Percentiles rank a stretch among this genome's conserved stretches.
These are phyloP conservation scores for Tylopilus subfusipes DNA, from an alignment of 768 basidiomycete species.

Conservation along the genomic window DNA sequence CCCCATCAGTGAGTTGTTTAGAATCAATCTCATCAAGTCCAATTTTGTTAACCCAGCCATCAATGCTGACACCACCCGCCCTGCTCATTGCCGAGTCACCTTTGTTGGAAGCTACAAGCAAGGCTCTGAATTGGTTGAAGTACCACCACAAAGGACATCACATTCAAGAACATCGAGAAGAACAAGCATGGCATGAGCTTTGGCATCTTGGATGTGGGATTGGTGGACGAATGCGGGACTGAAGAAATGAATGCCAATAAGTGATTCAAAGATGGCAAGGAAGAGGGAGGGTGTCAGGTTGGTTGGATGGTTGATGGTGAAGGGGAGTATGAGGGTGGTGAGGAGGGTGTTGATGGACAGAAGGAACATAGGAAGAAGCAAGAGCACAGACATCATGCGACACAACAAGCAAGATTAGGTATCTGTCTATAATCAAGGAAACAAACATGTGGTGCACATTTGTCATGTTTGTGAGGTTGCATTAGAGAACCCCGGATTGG, in stretches of 20 bases:
- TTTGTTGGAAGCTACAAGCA: slow-evolving; percentile 20
- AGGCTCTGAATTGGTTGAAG: too few relatives aligned
- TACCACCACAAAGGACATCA: slow-evolving; percentile 40
- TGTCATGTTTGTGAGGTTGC: too few relatives aligned
- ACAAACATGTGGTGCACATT: too few relatives aligned
- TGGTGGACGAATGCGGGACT: too few relatives aligned
- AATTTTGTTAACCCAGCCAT: slow-evolving; percentile 31
- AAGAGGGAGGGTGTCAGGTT: slow-evolving; percentile 75
- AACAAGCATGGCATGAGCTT: slow-evolving; percentile 71
- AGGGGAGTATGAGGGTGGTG: slow-evolving; percentile 40
- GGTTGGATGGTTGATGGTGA: slow-evolving; percentile 44
- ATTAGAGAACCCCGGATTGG: too few relatives aligned
- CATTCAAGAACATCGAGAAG: slow-evolving; percentile 70
- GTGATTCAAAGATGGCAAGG: too few relatives aligned
- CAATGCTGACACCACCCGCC: slow-evolving; percentile 25
- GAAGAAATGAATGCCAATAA: slow-evolving; percentile 58
- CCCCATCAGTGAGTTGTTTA: too few relatives aligned
- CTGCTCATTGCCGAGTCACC: slow-evolving; percentile 18
- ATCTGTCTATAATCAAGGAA: too few relatives aligned
- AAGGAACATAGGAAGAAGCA: slow-evolving; percentile 16
- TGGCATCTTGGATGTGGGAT: too few relatives aligned
- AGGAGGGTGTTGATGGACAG: slow-evolving; percentile 46
- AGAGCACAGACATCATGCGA: too few relatives aligned
- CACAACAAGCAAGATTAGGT: too few relatives aligned
- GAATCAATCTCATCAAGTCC: too few relatives aligned